Conservation (phyloP, 192 early-diverging fungal species). For the Martensiomyces pterosporus region DNA sequence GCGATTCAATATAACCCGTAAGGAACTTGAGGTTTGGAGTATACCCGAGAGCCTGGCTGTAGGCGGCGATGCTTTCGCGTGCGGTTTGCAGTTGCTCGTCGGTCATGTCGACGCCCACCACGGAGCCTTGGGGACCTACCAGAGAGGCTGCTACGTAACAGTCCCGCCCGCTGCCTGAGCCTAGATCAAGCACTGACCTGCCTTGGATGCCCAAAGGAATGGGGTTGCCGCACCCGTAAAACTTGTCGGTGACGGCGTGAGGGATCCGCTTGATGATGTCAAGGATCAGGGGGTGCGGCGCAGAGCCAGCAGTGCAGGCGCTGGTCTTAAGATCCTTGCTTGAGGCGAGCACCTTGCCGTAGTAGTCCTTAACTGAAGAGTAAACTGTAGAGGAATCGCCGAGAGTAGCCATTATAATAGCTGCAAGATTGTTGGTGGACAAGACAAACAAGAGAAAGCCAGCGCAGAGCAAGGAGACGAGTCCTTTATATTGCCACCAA, state of each 20-base stretch:
- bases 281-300: slow-evolving; percentile 3
- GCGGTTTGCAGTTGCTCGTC: background rate
- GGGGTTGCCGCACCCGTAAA: background rate
- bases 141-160: background rate
- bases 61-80: background rate
- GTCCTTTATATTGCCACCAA: too few relatives aligned
- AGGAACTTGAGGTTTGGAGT: background rate
- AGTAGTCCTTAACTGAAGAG: slow-evolving; percentile 29
- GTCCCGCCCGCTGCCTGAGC: background rate
- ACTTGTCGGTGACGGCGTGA: background rate
- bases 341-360: slow-evolving; percentile 24
- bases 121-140: background rate
- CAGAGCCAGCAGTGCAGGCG: slow-evolving; percentile 13
- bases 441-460: too few relatives aligned
- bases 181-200: background rate
- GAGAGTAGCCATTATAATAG: background rate
- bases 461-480: too few relatives aligned
- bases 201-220: background rate
- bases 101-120: background rate
- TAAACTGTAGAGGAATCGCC: slow-evolving; percentile 6
- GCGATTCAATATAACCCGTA: background rate
- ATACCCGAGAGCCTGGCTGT: background rate
- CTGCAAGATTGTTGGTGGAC: too few relatives aligned
- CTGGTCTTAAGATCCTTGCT: slow-evolving; percentile 25
- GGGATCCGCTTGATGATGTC: background rate